Evolutionary conservation across 2,329 filamentous ascomycete species (phyloP), one percentile per base, ranked within the genome.

Genomic region (Aphanoascus verrucosus): DNA sequence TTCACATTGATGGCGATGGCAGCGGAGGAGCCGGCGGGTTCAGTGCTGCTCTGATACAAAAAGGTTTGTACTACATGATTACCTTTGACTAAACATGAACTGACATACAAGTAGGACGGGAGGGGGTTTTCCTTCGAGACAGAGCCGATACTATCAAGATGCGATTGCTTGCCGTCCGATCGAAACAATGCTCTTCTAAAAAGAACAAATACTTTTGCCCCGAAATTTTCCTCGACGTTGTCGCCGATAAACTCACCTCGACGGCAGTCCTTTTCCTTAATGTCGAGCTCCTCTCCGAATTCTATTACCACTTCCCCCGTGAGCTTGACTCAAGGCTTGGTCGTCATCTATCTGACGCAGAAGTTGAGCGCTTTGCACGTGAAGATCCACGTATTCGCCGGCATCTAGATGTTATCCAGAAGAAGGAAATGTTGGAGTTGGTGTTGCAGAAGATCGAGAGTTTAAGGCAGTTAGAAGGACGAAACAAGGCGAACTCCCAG

Each of bases 181-280:
- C 87, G 14, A 88, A 91, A 67, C 90, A 95, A 71, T 98, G 93
- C 71, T 79, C 83, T 55, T 81, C 75, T 60, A 77, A 84, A 60
- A 84, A 85, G 64, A 95, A 95, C 75, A 96, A 96, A 74, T 96
- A 97, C 72, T 82, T 93, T 72, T 98, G 93, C 65, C 93, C 93
- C 0, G 93, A 98, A 67, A 81, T 98, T 14, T 98, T 98, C 74
- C 81, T 98, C n/a, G 90, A 98, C 64, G 89, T 94, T 2, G 93
- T 95, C 1, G 90, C 93, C 1, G 88, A 90, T 61, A 97, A 97
- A 71, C 80, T 98, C 47, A 94, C 91, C 2, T 85, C 88, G 1
- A 98, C 93, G 0, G 91, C 93, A 1, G 93, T 98, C 7, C 81
- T 98, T 0, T 98, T 98, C 76, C 79, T 98, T 31, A 96, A 98